phyloP scores from a whole-genome alignment of 805 yeast species.

The Cyberlindnera samutprakarnensis region DNA sequence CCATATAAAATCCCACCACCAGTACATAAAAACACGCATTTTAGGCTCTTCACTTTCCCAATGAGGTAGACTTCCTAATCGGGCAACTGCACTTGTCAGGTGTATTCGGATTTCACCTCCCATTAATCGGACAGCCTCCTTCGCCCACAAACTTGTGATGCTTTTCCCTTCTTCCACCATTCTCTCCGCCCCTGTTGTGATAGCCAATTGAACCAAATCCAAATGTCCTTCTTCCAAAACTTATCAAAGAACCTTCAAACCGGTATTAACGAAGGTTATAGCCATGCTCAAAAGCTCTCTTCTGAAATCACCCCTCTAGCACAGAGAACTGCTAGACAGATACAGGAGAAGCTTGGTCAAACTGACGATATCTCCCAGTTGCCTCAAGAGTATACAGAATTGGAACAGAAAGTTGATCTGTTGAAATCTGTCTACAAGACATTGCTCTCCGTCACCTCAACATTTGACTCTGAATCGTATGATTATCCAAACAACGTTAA shows the following conservation, averaged over 20 bases:
- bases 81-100: too few relatives aligned
- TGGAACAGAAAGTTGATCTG: constrained; percentile 68
- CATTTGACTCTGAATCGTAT: constrained; percentile 69
- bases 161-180: too few relatives aligned
- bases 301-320: constrained; percentile 65
- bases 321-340: constrained; percentile 69
- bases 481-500: constrained; percentile 72
- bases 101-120: too few relatives aligned
- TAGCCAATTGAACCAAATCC: too few relatives aligned
- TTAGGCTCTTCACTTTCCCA: too few relatives aligned
- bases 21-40: too few relatives aligned
- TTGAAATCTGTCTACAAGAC: constrained; percentile 60
- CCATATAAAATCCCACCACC: too few relatives aligned
- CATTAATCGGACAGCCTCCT: too few relatives aligned
- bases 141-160: too few relatives aligned
- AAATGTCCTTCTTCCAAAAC: constrained; percentile 24
- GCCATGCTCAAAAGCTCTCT: constrained; percentile 39
- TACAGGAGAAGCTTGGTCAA: constrained; percentile 74
- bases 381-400: constrained; percentile 72
- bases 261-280: constrained; percentile 22
- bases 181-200: constrained; percentile 1
- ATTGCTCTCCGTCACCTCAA: constrained; percentile 42
- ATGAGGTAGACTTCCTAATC: too few relatives aligned
- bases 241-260: constrained; percentile 23
- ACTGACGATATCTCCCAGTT: constrained; percentile 79